A percentile compares a stretch with the other conserved stretches of the same genome.
Evolutionary conservation across 2,329 filamentous ascomycete species (phyloP).

Genomic region (Talaromyces marneffei): DNA sequence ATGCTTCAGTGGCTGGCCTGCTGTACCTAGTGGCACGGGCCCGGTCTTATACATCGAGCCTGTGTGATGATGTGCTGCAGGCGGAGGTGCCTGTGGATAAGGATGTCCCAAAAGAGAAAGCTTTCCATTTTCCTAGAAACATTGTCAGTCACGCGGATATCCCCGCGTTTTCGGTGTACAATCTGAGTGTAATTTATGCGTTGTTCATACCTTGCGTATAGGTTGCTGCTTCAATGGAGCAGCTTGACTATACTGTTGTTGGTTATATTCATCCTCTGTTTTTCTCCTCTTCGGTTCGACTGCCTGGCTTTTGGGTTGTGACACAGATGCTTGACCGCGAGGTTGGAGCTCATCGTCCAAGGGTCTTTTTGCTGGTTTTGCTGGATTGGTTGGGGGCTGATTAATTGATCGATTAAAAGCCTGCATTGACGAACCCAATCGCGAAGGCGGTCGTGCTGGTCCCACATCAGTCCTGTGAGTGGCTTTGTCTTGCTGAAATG

Average conservation of each 20-base stretch:
- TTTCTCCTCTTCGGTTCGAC: conserved; percentile 73
- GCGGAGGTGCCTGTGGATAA: conserved; percentile 29
- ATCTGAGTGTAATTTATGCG: background rate
- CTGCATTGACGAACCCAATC: conserved; percentile 40
- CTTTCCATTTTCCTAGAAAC: conserved; percentile 29
- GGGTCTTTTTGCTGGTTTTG: conserved; percentile 68
- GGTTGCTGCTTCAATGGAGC: conserved; percentile 73
- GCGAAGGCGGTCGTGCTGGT: conserved; percentile 47
- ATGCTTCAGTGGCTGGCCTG: conserved; percentile 58
- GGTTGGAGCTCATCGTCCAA: conserved; percentile 57
- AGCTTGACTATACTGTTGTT: conserved; percentile 55
- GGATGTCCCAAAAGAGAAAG: conserved; percentile 36
- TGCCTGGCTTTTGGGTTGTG: conserved; percentile 54
- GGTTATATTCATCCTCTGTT: conserved; percentile 65
- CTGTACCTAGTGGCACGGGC: conserved; percentile 27
- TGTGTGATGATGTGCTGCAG: conserved; percentile 23
- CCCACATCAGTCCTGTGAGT: conserved; percentile 45
- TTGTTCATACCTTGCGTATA: conserved; percentile 58
- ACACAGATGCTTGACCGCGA: conserved; percentile 34
- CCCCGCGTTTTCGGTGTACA: conserved; percentile 6
- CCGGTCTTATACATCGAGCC: conserved; percentile 32
- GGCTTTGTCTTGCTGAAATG: conserved; percentile 28
- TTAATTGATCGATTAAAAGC: conserved; percentile 58
- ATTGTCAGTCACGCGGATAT: conserved; percentile 5
- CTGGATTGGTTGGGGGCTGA: conserved; percentile 59